Conservation (phyloP, 164 flowering plant genomes). For the Kalanchoe fedtschenkoi region DNA sequence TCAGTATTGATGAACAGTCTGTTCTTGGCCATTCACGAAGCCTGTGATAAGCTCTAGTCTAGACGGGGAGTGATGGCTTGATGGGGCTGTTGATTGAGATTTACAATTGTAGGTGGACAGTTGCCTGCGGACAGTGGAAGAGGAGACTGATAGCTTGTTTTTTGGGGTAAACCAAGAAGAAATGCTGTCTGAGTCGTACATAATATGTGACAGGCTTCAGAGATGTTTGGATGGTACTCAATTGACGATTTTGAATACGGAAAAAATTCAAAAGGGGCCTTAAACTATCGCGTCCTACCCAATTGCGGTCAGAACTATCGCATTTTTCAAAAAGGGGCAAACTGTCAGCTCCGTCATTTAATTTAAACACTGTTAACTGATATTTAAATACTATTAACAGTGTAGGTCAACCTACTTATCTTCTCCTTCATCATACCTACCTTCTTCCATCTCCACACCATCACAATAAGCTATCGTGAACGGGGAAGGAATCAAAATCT, state of each 20-base stretch:
- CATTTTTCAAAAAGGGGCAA: too few relatives aligned
- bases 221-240: conserved; percentile 49
- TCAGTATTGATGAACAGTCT: conserved; percentile 72
- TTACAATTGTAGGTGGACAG: conserved; percentile 73
- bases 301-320: too few relatives aligned
- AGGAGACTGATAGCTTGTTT: conserved; percentile 28
- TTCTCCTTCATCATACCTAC: too few relatives aligned
- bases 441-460: too few relatives aligned
- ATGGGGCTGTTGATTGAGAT: conserved; percentile 51
- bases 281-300: too few relatives aligned
- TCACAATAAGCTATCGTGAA: too few relatives aligned
- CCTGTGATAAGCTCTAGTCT: conserved; percentile 48
- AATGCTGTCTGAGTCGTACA: conserved; percentile 35
- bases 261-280: too few relatives aligned
- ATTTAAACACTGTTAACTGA: too few relatives aligned
- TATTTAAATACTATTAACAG: too few relatives aligned
- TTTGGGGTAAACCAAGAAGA: conserved; percentile 34
- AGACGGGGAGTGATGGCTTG: conserved; percentile 48
- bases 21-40: conserved; percentile 61
- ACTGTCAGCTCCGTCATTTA: too few relatives aligned
- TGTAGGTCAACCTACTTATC: too few relatives aligned
- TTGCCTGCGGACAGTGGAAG: conserved; percentile 48
- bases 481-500: too few relatives aligned
- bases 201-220: conserved; percentile 46
- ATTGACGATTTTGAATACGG: conserved; percentile 40